Base-by-base conservation (phyloP, 805 yeast species). In the Spencermartinsiella europaea region DNA sequence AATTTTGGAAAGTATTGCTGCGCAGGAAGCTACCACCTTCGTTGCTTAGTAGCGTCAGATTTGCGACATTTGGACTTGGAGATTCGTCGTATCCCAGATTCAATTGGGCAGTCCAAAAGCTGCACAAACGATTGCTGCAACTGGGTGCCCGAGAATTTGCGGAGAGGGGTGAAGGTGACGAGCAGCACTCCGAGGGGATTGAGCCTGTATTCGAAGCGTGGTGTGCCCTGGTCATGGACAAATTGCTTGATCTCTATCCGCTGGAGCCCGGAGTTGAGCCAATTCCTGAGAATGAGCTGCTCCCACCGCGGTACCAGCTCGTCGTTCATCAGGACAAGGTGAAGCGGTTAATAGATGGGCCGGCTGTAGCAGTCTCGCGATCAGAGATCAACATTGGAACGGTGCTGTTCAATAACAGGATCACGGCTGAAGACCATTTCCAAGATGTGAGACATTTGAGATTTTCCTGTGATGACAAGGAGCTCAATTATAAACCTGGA, bases 51-150 rank as follows among this genome's bases (percentile, higher is more conserved):
- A 85, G 82, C 59, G 55, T 86, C 8, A 64, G 69, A 15, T 72
- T 89, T 54, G 77, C 91, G 2, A 75, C 88, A 1, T 84, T 93
- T 59, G 99, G 99, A 0, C 67, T 93, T 1, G 99, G 99, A 21
- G 98, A 93, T 63, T 83, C 95, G 0, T 83, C 95, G 1, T 93
- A 93, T 62, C 86, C 95, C 3, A 77, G 83, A 53, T 93, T 79
- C 67, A 91, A 93, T 65, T 81, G 81, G 72, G 96, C 96, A n/a
- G 77, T 84, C 33, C 76, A 82, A 50, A 90, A 91, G 59, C 65
- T 93, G 15, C 95, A 91, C 62, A 75, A 80, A 19, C 72, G 99
- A 48, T 59, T 91, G 27, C 57, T 72, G 21, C 97, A 91, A 64
- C 69, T 93, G 14, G 98, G 99, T 1, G 95, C 91, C 1, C 49